These are phyloP conservation scores for Phoma sp. DNA, from an alignment of 2,329 filamentous ascomycete species.

Conservation along the genomic window DNA sequence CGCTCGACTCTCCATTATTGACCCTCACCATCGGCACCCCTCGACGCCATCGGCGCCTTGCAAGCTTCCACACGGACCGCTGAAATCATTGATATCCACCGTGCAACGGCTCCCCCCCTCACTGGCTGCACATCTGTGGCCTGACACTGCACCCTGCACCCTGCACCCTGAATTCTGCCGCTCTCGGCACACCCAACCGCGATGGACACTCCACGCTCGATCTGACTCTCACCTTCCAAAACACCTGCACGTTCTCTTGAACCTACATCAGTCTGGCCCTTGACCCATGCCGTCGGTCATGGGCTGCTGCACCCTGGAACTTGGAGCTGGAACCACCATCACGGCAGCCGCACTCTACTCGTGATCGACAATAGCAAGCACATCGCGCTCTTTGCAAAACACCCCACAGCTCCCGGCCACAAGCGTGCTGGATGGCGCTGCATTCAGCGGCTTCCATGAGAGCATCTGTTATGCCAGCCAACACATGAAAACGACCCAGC, in stretches of 20 bases:
- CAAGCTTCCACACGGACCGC: neutral
- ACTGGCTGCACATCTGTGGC: neutral
- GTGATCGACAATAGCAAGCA: slow-evolving; percentile 4
- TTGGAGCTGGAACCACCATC: neutral
- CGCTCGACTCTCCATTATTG: no score
- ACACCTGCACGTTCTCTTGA: neutral
- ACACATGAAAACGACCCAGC: neutral
- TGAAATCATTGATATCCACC: neutral
- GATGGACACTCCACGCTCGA: slow-evolving; percentile 7
- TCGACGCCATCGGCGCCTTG: no score
- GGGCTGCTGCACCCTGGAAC: neutral
- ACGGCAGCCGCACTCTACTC: neutral
- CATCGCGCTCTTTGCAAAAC: slow-evolving; percentile 1
- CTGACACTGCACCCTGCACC: neutral
- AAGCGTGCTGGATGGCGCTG: neutral
- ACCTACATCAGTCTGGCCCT: neutral
- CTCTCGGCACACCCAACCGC: neutral
- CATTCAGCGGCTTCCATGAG: neutral
- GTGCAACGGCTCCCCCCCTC: neutral
- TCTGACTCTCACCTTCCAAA: neutral
- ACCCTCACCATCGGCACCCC: neutral
- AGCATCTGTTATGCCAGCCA: neutral
- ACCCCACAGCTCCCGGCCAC: neutral
- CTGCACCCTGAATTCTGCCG: slow-evolving; percentile 7
- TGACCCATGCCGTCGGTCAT: neutral